Base-by-base conservation (phyloP, 140 eudicot species). In the Erigeron philadelphicus region DNA sequence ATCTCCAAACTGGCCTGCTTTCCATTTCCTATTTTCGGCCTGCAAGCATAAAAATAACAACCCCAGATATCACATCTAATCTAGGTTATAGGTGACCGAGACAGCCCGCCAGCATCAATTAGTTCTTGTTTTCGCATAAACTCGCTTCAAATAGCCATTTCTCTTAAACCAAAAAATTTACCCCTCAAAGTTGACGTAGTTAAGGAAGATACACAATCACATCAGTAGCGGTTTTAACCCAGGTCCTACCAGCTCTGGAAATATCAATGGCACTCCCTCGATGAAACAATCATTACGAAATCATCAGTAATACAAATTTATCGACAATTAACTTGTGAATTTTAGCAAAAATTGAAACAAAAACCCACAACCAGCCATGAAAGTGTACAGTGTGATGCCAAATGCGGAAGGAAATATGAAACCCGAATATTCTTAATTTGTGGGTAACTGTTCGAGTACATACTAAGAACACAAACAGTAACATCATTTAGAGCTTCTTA, bases 201-300 rank as follows among this genome's bases (percentile, higher is more conserved):
- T 66, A 47, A n/a, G 13, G 56, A 19, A 48, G 13, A 25, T 11
- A 45, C 12, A 67, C 12, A 69, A 89, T 79, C 61, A 93, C 97
- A 73, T 93, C 97, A 16, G 96, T 89, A 18, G 99, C 99, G 49
- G 89, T 89, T 64, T 89, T 75, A 70, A 93, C 94, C 99, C 99
- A 93, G 61, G 99, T 89, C 75, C 89, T 89, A 23, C 99, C 99
- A 70, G 87, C 85, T 78, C 99, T 89, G 59, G 89, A 93, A 77
- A 89, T 81, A 72, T 89, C 89, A 42, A 93, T 71, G 25, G 99
- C 99, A 74, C 83, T 68, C 67, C 89, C 95, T 72, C 99, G 79
- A 96, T 93, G 84, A 63, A 80, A n/a, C 15, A 25, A 60, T 61
- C n/a, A 16, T 8, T 68, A 31, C 66, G 42, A 50, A 35, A 64